Percentiles rank a stretch among this genome's conserved stretches.
Conservation (phyloP, 2,329 filamentous ascomycete species). For the Paraphaeosphaeria sporulosa region DNA sequence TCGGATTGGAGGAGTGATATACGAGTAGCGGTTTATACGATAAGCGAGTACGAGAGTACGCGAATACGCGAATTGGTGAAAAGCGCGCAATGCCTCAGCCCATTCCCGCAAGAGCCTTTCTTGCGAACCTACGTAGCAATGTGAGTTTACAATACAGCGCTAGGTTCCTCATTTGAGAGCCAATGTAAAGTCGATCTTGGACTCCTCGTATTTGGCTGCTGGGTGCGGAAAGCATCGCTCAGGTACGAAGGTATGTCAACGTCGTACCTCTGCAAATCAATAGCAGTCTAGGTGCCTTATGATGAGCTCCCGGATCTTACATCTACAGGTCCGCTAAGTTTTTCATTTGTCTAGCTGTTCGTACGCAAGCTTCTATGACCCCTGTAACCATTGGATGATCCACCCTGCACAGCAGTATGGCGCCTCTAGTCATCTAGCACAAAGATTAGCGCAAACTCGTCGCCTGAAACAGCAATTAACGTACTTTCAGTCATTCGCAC, state of each 20-base stretch:
- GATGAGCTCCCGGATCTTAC: not conserved
- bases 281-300: not conserved
- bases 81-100: not conserved
- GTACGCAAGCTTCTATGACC: not conserved
- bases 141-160: not conserved
- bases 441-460: not conserved
- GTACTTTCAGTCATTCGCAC: not conserved
- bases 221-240: not conserved
- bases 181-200: not conserved
- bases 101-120: not conserved
- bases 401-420: not conserved
- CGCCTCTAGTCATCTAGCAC: not conserved
- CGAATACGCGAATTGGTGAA: not conserved
- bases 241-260: not conserved
- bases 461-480: not conserved
- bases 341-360: not conserved
- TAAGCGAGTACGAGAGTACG: slow-evolving; percentile 14
- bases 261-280: not conserved
- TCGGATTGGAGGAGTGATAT: not conserved
- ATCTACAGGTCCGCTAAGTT: not conserved
- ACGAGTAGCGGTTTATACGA: slow-evolving; percentile 4
- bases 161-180: not conserved
- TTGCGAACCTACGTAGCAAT: not conserved
- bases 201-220: not conserved
- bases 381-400: not conserved